Evolutionary conservation across 2,329 filamentous ascomycete genomes (phyloP), one percentile per base, ranked within the genome.

Genomic region (Ophiocordyceps australis): DNA sequence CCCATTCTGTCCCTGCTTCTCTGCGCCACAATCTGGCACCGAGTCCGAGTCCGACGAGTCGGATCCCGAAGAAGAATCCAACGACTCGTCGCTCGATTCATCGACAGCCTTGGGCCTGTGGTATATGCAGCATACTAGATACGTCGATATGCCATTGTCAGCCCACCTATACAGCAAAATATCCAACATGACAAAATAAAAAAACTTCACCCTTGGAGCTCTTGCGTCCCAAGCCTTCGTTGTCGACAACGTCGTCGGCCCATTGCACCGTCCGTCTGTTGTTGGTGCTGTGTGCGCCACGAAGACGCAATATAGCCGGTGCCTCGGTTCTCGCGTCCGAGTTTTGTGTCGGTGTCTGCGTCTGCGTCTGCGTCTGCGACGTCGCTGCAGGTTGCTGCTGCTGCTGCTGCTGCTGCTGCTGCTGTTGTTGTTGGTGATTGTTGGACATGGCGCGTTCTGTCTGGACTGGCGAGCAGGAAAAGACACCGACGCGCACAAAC

Each of bases 111-210:
- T 78, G 6, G 82, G 74, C 32, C 78, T 78, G 55, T 94, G 86
- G 55, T 94, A 98, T 50, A 98, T 98, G 50, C 89, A 98, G 64
- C 89, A 98, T n/a, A 95, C 89, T 92, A 33, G 6, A n/a, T 5
- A 11, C 16, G 6, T 9, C 5, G 14, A 9, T 14, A 15, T 9
- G n/a, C n/a, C n/a, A n/a, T n/a, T n/a, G n/a, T n/a, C n/a, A n/a
- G n/a, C n/a, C n/a, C n/a, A n/a, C n/a, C n/a, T n/a, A n/a, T n/a
- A n/a, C n/a, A n/a, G n/a, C n/a, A n/a, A n/a, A n/a, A n/a, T n/a
- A n/a, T n/a, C n/a, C n/a, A n/a, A n/a, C n/a, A n/a, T n/a, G n/a
- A n/a, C n/a, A n/a, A n/a, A n/a, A n/a, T n/a, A n/a, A n/a, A n/a
- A n/a, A n/a, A 19, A 9, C 5, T 39, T 50, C 18, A 86, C 82